Percentiles rank a stretch among this genome's conserved stretches.
These are phyloP conservation scores for Aphanomyces invadans DNA, from an alignment of 352 stramenopile species.

Conservation along the genomic window DNA sequence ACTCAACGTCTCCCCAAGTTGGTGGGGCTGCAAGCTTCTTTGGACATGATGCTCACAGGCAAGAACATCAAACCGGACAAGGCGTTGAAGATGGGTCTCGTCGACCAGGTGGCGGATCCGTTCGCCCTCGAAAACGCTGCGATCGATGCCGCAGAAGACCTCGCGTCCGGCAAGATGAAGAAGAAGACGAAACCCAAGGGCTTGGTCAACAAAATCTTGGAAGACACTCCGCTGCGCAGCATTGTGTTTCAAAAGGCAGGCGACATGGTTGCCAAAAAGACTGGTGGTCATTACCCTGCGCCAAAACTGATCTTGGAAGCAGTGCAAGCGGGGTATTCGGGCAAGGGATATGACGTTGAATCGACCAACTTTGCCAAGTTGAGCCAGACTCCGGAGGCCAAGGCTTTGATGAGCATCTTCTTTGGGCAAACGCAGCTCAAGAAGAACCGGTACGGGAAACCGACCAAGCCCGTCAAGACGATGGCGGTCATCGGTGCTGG, in stretches of 20 bases:
- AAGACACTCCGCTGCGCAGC: slow-evolving; percentile 91
- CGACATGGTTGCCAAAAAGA: slow-evolving; percentile 96
- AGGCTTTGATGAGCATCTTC: slow-evolving; percentile 97
- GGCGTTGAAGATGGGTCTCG: slow-evolving; percentile 96
- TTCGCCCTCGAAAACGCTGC: slow-evolving; percentile 88
- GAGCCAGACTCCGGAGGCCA: slow-evolving; percentile 91
- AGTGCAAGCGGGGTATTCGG: slow-evolving; percentile 80
- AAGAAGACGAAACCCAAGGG: slow-evolving; percentile 79
- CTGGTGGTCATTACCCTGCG: slow-evolving; percentile 94
- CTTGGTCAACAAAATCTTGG: slow-evolving; percentile 83
- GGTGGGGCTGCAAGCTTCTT: slow-evolving; percentile 86
- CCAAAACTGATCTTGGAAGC: slow-evolving; percentile 92
- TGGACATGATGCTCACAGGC: slow-evolving; percentile 98
- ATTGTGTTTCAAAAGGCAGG: slow-evolving; percentile 93
- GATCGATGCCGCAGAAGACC: slow-evolving; percentile 79
- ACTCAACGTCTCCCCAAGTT: slow-evolving; percentile 94
- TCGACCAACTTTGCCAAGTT: slow-evolving; percentile 94
- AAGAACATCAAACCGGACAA: slow-evolving; percentile 94
- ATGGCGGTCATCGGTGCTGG: slow-evolving; percentile 96
- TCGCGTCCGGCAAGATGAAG: slow-evolving; percentile 88
- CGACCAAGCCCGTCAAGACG: slow-evolving; percentile 80
- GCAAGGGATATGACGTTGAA: slow-evolving; percentile 89
- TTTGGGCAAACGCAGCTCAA: slow-evolving; percentile 96
- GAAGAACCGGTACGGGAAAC: slow-evolving; percentile 94
- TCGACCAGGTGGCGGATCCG: slow-evolving; percentile 91